Evolutionary conservation across 352 stramenopile genomes (phyloP).

Genomic region (Pythium oligandrum): DNA sequence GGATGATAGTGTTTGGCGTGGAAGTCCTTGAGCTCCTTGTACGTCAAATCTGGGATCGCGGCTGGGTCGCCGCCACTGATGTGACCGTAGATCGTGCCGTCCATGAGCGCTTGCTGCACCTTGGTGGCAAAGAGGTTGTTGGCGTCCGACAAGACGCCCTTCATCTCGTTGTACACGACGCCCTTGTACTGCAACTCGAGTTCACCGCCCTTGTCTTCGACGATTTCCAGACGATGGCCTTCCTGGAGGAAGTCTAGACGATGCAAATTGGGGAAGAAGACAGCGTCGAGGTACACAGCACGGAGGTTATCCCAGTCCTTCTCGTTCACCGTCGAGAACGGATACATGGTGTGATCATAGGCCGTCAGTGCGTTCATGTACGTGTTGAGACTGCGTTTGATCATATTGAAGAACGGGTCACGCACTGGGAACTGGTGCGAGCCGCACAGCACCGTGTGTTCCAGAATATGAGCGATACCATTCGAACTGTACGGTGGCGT

Average conservation of each 20-base stretch:
- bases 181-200: slow-evolving; percentile 76
- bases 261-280: slow-evolving; percentile 93
- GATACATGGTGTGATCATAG: slow-evolving; percentile 98
- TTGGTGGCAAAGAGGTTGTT: slow-evolving; percentile 91
- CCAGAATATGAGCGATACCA: slow-evolving; percentile 98
- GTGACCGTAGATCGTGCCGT: slow-evolving; percentile 82
- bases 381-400: slow-evolving; percentile 97
- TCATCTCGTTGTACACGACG: slow-evolving; percentile 99
- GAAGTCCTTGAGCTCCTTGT: slow-evolving; percentile 74
- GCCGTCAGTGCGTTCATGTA: slow-evolving; percentile 99
- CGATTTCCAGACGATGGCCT: slow-evolving; percentile 70
- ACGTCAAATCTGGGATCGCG: slow-evolving; percentile 68
- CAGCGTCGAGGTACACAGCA: slow-evolving; percentile 96
- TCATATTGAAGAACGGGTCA: slow-evolving; percentile 99
- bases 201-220: slow-evolving; percentile 28
- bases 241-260: slow-evolving; percentile 77
- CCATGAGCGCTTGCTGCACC: slow-evolving; percentile 90
- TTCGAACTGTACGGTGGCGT: slow-evolving; percentile 96
- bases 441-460: slow-evolving; percentile 95
- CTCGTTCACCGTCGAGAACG: slow-evolving; percentile 95
- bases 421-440: slow-evolving; percentile 96
- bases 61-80: slow-evolving; percentile 74
- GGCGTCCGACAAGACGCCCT: slow-evolving; percentile 95
- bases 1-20: slow-evolving; percentile 86
- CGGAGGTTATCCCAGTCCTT: slow-evolving; percentile 98